Evolutionary conservation across 2,329 filamentous ascomycete species (phyloP).

Genomic region (Fusarium palustre): DNA sequence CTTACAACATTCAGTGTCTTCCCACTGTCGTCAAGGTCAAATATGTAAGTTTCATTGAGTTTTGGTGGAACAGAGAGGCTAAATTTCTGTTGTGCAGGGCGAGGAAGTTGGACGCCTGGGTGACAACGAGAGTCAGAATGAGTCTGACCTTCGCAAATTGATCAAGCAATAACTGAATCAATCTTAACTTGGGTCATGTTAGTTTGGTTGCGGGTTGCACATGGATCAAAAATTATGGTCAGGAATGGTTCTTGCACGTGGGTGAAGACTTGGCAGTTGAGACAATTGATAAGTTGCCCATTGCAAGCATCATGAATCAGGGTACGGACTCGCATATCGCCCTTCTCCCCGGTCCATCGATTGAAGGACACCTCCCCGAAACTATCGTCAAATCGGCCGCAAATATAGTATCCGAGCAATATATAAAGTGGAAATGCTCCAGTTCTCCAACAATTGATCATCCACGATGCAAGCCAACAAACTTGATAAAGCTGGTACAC

Average conservation of each 20-base stretch:
- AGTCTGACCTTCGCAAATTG: constrained; percentile 44
- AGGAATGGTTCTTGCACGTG: neutral
- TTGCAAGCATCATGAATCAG: neutral
- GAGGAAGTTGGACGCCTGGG: constrained; percentile 45
- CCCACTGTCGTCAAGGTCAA: constrained; percentile 46
- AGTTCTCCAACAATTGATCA: neutral
- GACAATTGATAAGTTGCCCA: accelerated
- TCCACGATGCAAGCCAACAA: constrained; percentile 9
- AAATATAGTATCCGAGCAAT: neutral
- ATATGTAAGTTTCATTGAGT: constrained; percentile 29
- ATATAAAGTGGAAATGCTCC: constrained; percentile 11
- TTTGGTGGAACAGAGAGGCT: neutral
- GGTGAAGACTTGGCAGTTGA: neutral
- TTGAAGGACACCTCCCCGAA: neutral
- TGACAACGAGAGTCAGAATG: constrained; percentile 46
- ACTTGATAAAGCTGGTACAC: constrained; percentile 11
- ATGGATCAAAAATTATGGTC: neutral
- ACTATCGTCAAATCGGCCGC: neutral
- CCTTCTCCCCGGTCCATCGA: neutral
- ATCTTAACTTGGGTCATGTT: accelerated
- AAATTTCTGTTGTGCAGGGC: constrained; percentile 23
- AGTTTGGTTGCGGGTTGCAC: neutral
- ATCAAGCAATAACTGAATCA: neutral
- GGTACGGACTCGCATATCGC: neutral
- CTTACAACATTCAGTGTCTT: constrained; percentile 46